Evolutionary conservation across 2,329 filamentous ascomycete species (phyloP).

Genomic region (Botrytis deweyae): DNA sequence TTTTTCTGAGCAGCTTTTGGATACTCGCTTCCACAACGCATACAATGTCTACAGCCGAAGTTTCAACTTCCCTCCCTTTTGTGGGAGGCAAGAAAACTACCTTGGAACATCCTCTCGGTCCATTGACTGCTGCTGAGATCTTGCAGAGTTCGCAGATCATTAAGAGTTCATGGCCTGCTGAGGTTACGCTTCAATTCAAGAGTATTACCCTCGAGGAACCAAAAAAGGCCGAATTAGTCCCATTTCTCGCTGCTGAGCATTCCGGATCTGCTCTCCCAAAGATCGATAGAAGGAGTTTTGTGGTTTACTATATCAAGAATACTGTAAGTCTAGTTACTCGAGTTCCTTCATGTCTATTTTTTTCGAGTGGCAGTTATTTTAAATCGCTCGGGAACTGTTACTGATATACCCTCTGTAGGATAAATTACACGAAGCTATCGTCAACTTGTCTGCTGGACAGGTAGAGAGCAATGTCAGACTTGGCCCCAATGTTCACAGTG

Average conservation of each 20-base stretch:
- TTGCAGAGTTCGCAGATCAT: conserved; percentile 50
- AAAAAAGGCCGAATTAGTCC: conserved; percentile 51
- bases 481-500: conserved; percentile 57
- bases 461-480: conserved; percentile 60
- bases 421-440: conserved; percentile 60
- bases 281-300: conserved; percentile 52
- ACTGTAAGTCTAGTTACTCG: conserved; percentile 48
- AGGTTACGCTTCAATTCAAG: conserved; percentile 61
- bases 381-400: neutral
- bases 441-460: conserved; percentile 50
- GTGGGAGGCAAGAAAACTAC: conserved; percentile 31
- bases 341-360: neutral
- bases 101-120: conserved; percentile 56
- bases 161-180: conserved; percentile 53
- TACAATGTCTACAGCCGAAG: conserved; percentile 26
- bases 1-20: neutral
- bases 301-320: conserved; percentile 59
- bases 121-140: conserved; percentile 59
- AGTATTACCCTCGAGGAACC: conserved; percentile 59
- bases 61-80: conserved; percentile 31
- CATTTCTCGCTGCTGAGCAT: conserved; percentile 52
- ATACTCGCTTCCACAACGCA: neutral
- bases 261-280: conserved; percentile 42
- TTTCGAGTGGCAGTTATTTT: neutral
- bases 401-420: conserved; percentile 43